Evolutionary conservation across 805 yeast species (phyloP).

Genomic region (Lipomyces starkeyi): DNA sequence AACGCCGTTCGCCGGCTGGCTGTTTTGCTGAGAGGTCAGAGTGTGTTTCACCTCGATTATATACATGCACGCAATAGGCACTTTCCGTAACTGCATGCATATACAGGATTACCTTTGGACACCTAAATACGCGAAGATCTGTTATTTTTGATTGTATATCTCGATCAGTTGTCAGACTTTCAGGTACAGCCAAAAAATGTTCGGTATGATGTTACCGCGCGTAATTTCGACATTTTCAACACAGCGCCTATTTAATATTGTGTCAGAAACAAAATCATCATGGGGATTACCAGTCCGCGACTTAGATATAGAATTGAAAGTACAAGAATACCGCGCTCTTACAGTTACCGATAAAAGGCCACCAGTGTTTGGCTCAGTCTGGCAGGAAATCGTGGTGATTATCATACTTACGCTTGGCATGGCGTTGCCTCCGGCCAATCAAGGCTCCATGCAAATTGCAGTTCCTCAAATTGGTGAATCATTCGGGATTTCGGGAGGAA

Average conservation of each 20-base stretch:
- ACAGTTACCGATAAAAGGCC: slow-evolving; percentile 44
- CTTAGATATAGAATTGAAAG: not conserved
- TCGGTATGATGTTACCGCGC: not conserved
- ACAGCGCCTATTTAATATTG: not conserved
- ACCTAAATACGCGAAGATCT: not conserved
- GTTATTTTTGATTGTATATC: not conserved
- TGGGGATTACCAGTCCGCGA: not conserved
- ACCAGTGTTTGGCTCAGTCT: slow-evolving; percentile 44
- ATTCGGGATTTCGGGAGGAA: slow-evolving; percentile 50
- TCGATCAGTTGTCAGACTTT: not conserved
- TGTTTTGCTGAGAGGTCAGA: too few species aligned
- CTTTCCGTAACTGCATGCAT: not conserved
- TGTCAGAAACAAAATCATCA: not conserved
- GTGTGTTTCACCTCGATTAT: too few species aligned
- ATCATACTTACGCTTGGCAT: slow-evolving; percentile 49
- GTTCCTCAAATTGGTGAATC: slow-evolving; percentile 46
- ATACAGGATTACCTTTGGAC: not conserved
- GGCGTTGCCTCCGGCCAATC: slow-evolving; percentile 49
- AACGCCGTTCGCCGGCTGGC: too few species aligned
- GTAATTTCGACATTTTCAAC: not conserved
- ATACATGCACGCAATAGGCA: not conserved
- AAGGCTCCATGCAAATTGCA: slow-evolving; percentile 49
- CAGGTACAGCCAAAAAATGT: not conserved
- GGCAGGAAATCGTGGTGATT: slow-evolving; percentile 44
- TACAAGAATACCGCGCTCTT: slow-evolving; percentile 2